Conservation (phyloP, 495 filamentous ascomycete genomes). For the Tuber melanosporum region DNA sequence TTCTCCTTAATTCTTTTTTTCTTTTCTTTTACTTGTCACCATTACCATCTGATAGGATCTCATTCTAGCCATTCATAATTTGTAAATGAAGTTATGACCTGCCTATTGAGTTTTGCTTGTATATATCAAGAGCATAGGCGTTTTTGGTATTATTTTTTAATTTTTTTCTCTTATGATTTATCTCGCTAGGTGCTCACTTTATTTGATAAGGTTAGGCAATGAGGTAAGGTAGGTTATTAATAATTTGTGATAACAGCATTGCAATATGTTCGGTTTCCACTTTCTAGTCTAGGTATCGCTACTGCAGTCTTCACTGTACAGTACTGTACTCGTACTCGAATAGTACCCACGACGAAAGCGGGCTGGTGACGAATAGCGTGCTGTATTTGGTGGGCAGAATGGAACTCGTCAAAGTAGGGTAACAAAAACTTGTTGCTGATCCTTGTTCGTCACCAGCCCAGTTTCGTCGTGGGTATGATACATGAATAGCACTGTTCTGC, state of each 20-base stretch:
- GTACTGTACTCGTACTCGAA: no score
- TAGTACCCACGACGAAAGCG: no score
- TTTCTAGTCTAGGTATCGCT: background rate
- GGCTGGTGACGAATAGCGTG: no score
- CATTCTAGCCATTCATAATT: background rate
- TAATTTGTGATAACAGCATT: background rate
- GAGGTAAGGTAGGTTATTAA: background rate
- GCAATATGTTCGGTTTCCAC: background rate
- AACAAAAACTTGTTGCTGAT: no score
- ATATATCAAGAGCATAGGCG: background rate
- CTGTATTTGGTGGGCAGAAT: no score
- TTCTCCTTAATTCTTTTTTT: background rate
- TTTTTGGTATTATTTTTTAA: background rate
- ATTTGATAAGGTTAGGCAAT: background rate
- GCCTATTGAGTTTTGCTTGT: background rate
- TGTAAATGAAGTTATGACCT: conserved; percentile 4
- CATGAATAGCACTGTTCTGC: background rate
- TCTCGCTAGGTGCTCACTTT: background rate
- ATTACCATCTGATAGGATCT: background rate
- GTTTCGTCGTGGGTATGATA: no score
- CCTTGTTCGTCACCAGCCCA: no score
- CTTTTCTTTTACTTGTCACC: background rate
- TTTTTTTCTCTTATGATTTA: background rate
- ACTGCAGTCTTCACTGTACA: background rate
- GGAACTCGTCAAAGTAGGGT: no score